These are phyloP conservation scores for Acacia acuminata DNA, from an alignment of 306 rosid species.

Conservation along the genomic window DNA sequence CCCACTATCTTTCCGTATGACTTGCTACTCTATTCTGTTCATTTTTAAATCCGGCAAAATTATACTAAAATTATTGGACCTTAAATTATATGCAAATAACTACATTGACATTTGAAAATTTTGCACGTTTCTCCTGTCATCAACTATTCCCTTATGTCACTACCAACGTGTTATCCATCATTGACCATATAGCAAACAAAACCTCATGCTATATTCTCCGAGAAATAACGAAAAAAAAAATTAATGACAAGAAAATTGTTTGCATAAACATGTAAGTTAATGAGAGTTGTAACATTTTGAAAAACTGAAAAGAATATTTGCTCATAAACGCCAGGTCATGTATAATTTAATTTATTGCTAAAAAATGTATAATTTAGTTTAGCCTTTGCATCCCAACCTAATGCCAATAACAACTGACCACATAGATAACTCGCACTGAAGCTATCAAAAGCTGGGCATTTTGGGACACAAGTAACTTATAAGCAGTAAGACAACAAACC, in stretches of 20 bases:
- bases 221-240: neutral
- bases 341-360: neutral
- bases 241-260: neutral
- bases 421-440: neutral
- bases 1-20: neutral
- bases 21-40: neutral
- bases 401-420: neutral
- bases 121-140: neutral
- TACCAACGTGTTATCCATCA: neutral
- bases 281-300: neutral
- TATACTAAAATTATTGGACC: neutral
- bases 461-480: constrained; percentile 26
- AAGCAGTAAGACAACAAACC: constrained; percentile 25
- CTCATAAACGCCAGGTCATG: neutral
- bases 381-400: neutral
- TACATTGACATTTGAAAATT: neutral
- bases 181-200: neutral
- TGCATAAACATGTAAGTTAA: neutral
- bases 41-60: neutral
- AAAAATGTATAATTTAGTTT: neutral
- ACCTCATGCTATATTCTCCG: neutral
- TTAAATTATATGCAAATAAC: neutral
- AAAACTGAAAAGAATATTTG: neutral
- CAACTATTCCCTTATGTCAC: neutral
- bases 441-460: constrained; percentile 1